phyloP scores from a whole-genome alignment of 352 stramenopile species.

The Halophytophthora batemanensis region DNA sequence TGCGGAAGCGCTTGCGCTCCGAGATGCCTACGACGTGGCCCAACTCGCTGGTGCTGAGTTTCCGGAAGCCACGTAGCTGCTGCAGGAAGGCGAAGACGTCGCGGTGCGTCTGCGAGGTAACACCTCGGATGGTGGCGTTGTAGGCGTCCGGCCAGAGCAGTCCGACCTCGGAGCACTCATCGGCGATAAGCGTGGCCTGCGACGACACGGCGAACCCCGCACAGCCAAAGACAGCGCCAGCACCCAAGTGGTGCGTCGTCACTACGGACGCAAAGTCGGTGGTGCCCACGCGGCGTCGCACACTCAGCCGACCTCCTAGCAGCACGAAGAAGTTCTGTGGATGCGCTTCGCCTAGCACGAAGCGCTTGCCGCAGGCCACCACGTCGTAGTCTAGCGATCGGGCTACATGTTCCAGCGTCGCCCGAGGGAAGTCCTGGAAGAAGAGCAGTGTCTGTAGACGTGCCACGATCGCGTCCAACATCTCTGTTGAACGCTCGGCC shows the following conservation, averaged over 20 bases:
- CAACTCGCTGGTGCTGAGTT: conserved; percentile 59
- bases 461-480: conserved; percentile 45
- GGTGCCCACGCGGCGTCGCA: conserved; percentile 47
- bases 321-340: conserved; percentile 69
- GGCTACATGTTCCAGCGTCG: conserved; percentile 40
- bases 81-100: conserved; percentile 67
- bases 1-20: conserved; percentile 61
- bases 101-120: conserved; percentile 59
- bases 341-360: conserved; percentile 53
- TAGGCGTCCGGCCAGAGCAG: conserved; percentile 65
- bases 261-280: conserved; percentile 52
- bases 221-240: conserved; percentile 56
- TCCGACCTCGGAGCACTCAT: conserved; percentile 63
- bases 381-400: conserved; percentile 67
- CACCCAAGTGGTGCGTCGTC: conserved; percentile 64
- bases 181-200: conserved; percentile 52
- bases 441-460: conserved; percentile 56
- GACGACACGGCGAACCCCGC: conserved; percentile 46
- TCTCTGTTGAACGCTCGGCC: conserved; percentile 32
- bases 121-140: conserved; percentile 45
- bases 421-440: conserved; percentile 60
- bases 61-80: conserved; percentile 58
- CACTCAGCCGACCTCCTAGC: conserved; percentile 50
- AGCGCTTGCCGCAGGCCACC: conserved; percentile 55
- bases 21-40: conserved; percentile 75